A percentile compares a stretch with the other conserved stretches of the same genome.
phyloP scores from a whole-genome alignment of 805 yeast species.

The Yarrowia keelungensis region DNA sequence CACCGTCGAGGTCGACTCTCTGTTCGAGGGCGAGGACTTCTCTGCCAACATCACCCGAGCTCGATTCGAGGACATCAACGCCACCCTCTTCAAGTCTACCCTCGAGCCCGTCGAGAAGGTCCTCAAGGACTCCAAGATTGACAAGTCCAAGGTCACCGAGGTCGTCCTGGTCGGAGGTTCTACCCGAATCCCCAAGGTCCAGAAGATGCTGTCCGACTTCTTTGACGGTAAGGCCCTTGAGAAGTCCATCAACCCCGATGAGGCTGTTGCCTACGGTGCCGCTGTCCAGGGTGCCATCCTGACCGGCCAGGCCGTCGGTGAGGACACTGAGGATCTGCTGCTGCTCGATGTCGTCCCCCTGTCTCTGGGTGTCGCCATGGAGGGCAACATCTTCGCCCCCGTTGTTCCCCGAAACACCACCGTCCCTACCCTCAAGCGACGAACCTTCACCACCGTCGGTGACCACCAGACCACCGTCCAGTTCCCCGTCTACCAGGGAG shows the following conservation, averaged over 20 bases:
- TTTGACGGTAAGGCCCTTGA: slow-evolving; percentile 96
- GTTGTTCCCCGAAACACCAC: slow-evolving; percentile 99
- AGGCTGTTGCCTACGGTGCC: slow-evolving; percentile 99
- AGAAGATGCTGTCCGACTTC: slow-evolving; percentile 91
- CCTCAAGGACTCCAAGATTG: slow-evolving; percentile 86
- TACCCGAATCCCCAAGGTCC: slow-evolving; percentile 98
- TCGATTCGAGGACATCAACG: slow-evolving; percentile 95
- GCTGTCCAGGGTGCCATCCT: slow-evolving; percentile 99
- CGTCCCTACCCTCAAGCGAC: slow-evolving; percentile 98
- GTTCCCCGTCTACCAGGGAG: slow-evolving; percentile 99
- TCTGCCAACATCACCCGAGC: slow-evolving; percentile 94
- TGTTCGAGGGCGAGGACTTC: slow-evolving; percentile 95
- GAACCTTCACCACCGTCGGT: slow-evolving; percentile 98
- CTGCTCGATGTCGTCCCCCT: slow-evolving; percentile 97
- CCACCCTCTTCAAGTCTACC: slow-evolving; percentile 90
- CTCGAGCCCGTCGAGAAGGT: slow-evolving; percentile 95
- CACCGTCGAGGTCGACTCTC: slow-evolving; percentile 94
- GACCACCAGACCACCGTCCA: slow-evolving; percentile 99
- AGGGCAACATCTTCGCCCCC: slow-evolving; percentile 98
- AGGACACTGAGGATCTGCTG: slow-evolving; percentile 93
- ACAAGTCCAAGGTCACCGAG: slow-evolving; percentile 87
- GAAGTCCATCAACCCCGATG: slow-evolving; percentile 98
- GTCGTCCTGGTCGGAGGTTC: slow-evolving; percentile 98
- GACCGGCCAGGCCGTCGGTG: slow-evolving; percentile 89
- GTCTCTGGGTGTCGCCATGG: slow-evolving; percentile 99